Conservation (phyloP, 768 basidiomycete genomes). For the Termitomyces titanicus region DNA sequence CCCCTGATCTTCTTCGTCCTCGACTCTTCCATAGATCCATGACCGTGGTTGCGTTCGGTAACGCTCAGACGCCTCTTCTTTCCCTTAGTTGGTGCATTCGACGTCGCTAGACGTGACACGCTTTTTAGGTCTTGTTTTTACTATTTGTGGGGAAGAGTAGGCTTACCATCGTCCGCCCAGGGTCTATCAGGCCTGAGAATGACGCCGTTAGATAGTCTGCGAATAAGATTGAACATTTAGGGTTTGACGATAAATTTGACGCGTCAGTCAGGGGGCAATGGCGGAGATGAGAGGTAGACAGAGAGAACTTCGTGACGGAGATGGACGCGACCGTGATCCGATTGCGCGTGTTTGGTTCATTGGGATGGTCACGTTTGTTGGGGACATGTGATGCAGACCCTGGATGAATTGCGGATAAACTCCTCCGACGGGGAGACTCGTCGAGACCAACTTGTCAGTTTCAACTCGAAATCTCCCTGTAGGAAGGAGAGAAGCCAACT, state of each 20-base stretch:
- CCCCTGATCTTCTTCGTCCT: conserved; percentile 42
- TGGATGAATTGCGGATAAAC: neutral
- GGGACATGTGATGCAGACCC: neutral
- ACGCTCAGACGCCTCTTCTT: conserved; percentile 63
- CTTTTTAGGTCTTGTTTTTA: conserved; percentile 15
- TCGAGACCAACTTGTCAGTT: too few relatives aligned
- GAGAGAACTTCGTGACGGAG: neutral
- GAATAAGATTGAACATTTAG: conserved; percentile 67
- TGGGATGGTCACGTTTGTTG: neutral
- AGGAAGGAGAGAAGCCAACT: too few relatives aligned
- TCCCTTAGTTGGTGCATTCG: conserved; percentile 66
- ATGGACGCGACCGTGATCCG: neutral
- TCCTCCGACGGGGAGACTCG: too few relatives aligned
- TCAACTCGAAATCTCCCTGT: too few relatives aligned
- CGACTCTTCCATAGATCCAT: conserved; percentile 33
- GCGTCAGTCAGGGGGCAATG: neutral
- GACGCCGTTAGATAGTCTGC: conserved; percentile 67
- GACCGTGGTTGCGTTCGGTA: conserved; percentile 37
- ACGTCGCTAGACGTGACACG: conserved; percentile 52
- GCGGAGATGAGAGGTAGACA: neutral
- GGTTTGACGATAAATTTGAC: neutral
- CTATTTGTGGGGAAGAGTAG: neutral
- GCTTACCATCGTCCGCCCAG: conserved; percentile 76
- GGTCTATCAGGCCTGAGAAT: conserved; percentile 71
- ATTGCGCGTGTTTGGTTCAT: neutral